Percentiles rank a stretch among this genome's conserved stretches.
These are phyloP conservation scores for Penicillium sclerotiorum DNA, from an alignment of 2,329 filamentous ascomycete species.

Conservation along the genomic window DNA sequence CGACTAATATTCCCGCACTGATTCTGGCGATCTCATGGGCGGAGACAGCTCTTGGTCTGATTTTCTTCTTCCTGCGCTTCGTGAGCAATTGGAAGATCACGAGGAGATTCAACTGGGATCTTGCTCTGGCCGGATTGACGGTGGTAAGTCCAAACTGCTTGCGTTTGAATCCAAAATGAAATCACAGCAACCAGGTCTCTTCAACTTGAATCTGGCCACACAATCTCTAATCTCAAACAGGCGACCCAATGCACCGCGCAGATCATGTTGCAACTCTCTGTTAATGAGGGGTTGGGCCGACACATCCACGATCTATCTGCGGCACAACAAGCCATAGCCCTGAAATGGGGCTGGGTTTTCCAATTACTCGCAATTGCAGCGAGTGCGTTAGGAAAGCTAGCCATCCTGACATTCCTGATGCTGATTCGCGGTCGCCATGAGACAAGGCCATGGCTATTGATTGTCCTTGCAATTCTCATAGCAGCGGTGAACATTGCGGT, in stretches of 20 bases:
- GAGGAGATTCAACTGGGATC: conserved; percentile 22
- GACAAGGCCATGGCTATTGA: conserved; percentile 20
- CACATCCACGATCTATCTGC: neutral
- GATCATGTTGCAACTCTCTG: conserved; percentile 21
- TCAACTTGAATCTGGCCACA: too few species aligned
- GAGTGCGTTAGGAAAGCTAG: conserved; percentile 24
- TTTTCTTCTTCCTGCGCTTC: conserved; percentile 19
- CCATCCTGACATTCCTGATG: conserved; percentile 27
- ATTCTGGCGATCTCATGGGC: conserved; percentile 20
- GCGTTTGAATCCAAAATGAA: too few species aligned
- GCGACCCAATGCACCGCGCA: conserved; percentile 10
- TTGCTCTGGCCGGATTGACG: conserved; percentile 15
- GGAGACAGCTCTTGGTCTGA: conserved; percentile 19
- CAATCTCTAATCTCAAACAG: too few species aligned
- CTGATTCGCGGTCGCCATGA: conserved; percentile 25
- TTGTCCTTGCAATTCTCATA: conserved; percentile 22
- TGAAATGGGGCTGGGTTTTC: conserved; percentile 27
- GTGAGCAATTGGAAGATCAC: conserved; percentile 21
- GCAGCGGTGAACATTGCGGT: conserved; percentile 20
- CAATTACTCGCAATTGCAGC: conserved; percentile 26
- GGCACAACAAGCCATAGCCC: conserved; percentile 9
- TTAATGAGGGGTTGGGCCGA: conserved; percentile 17
- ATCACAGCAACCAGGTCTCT: too few species aligned
- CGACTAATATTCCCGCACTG: neutral
- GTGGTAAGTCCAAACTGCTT: too few species aligned